Conservation (phyloP, 129 eudicot genomes). For the Pulicaria dysenterica region DNA sequence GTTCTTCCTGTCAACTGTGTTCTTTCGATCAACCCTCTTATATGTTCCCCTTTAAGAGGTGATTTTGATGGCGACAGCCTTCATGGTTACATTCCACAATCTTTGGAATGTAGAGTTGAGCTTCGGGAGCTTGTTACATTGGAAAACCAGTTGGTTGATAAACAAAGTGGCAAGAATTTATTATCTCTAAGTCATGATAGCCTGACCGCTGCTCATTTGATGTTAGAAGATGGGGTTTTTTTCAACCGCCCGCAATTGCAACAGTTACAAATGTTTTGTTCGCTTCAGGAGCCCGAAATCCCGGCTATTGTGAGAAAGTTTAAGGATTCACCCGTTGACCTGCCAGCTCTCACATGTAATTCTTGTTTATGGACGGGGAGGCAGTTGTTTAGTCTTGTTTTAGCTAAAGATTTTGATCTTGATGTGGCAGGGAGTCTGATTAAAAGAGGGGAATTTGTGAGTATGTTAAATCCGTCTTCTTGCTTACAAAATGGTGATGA, state of each 20-base stretch:
- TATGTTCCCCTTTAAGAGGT: constrained; percentile 83
- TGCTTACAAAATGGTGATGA: constrained; percentile 66
- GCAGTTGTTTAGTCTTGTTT: constrained; percentile 69
- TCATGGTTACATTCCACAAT: constrained; percentile 87
- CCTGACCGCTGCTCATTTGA: constrained; percentile 78
- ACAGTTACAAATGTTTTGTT: constrained; percentile 83
- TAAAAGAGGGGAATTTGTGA: constrained; percentile 64
- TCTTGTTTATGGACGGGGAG: constrained; percentile 78
- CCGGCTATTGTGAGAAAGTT: constrained; percentile 54
- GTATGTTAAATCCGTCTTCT: constrained; percentile 53
- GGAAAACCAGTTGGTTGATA: constrained; percentile 62
- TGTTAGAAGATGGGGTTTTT: constrained; percentile 63
- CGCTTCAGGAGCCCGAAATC: constrained; percentile 30
- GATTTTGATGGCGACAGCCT: constrained; percentile 97
- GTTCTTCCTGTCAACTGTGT: constrained; percentile 71
- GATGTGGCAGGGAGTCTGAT: constrained; percentile 43
- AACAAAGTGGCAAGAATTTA: constrained; percentile 74
- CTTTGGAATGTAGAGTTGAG: constrained; percentile 64
- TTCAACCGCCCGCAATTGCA: constrained; percentile 57
- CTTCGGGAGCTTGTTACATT: constrained; percentile 77
- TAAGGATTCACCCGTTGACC: constrained; percentile 11
- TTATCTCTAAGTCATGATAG: constrained; percentile 81
- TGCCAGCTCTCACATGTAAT: not conserved
- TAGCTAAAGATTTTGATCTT: constrained; percentile 58
- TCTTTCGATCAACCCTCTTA: constrained; percentile 73